Evolutionary conservation across 768 basidiomycete genomes (phyloP).

Genomic region (Boletus sensibilis): DNA sequence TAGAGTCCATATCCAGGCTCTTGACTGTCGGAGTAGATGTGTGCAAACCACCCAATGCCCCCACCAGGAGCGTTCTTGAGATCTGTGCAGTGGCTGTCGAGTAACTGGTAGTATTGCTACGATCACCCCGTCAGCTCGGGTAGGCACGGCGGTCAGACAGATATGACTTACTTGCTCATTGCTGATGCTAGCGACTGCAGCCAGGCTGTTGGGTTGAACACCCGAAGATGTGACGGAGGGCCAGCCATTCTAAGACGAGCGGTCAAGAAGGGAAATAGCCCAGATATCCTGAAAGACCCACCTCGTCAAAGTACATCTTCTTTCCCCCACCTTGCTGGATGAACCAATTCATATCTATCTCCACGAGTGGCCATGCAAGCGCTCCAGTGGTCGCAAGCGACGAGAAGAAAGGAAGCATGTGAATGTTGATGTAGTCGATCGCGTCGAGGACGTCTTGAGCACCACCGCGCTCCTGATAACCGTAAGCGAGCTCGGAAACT

Average conservation of each 20-base stretch:
- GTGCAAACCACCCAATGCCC: conserved; percentile 80
- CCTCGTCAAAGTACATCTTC: conserved; percentile 76
- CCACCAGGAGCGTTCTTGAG: conserved; percentile 59
- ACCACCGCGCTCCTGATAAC: conserved; percentile 52
- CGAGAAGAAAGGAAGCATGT: conserved; percentile 71
- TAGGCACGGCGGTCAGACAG: background rate
- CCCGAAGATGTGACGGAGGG: conserved; percentile 60
- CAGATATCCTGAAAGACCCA: conserved; percentile 21
- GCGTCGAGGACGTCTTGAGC: conserved; percentile 55
- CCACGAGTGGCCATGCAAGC: conserved; percentile 61
- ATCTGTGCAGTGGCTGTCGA: conserved; percentile 61
- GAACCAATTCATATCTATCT: conserved; percentile 65
- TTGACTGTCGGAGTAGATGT: conserved; percentile 68
- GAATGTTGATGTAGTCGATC: conserved; percentile 62
- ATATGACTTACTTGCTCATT: conserved; percentile 54
- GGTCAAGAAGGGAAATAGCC: background rate
- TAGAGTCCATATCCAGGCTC: conserved; percentile 74
- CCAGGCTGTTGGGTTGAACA: conserved; percentile 63
- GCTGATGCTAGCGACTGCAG: conserved; percentile 58
- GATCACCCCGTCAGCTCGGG: background rate
- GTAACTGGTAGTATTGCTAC: conserved; percentile 55
- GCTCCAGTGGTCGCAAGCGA: conserved; percentile 39
- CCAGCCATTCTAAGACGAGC: conserved; percentile 65
- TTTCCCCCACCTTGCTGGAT: conserved; percentile 60
- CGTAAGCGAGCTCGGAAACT: conserved; percentile 64